Evolutionary conservation across 805 yeast genomes (phyloP), one percentile per base, ranked within the genome.

Genomic region (Schizosaccharomyces pombe): DNA sequence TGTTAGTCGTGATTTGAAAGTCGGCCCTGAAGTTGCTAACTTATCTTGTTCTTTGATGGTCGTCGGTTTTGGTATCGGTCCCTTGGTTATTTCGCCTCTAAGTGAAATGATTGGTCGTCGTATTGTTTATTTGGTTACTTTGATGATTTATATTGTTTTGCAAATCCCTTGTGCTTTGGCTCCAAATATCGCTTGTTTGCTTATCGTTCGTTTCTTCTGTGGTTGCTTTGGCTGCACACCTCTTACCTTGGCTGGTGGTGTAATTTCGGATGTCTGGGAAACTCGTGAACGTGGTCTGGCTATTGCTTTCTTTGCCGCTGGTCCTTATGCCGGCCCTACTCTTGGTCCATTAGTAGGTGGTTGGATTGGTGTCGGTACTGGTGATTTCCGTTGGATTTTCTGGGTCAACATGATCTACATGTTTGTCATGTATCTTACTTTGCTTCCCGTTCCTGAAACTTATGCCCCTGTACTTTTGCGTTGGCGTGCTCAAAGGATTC

Each of bases 321-420:
- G 91, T 57, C 95, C 95, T 1, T 86, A 85, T 66, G 80, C 87
- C 58, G 95, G 95, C 54, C 95, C 95, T 1, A 93, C 84, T 39
- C 67, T 85, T 52, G 95, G 95, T 34, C 94, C 94, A 2, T 68
- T 86, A 55, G 85, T 84, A 37, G 82, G 85, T 62, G 95, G 95
- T 40, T 86, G 85, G 70, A 79, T 86, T 62, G 73, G 79, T 56
- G 78, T 82, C 53, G 76, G 79, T 57, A 74, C 89, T n/a, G 30
- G 14, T 6, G 74, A 72, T 16, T 60, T 70, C 32, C 60, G 78
- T 51, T 65, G 84, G 39, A 75, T 86, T 63, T 76, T 82, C 58
- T 86, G 95, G 95, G 87, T 85, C 55, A 86, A 85, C 64, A 76
- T 86, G 84, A 94, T 87, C 3, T 84, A 86, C 68, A 83, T 91